Base-by-base conservation (phyloP, 768 basidiomycete genomes). In the Boletus patriciae region DNA sequence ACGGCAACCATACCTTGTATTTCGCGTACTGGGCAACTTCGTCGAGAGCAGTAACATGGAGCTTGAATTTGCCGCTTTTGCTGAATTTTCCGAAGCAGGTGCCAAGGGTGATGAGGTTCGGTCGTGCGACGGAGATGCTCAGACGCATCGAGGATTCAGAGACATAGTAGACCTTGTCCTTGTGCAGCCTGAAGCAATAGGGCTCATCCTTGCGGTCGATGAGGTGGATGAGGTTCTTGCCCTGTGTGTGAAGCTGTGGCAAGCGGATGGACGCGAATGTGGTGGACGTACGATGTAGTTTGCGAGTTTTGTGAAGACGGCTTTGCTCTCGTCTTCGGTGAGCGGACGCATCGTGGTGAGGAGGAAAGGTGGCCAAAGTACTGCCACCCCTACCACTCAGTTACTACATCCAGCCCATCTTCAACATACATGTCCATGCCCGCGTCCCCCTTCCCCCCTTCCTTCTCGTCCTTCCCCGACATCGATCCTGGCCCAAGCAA, bases 11-110 rank as follows among this genome's bases (percentile, higher is more conserved):
- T 59, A 94, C 97, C 83, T 99, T 99, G 80, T 94, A 92, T 75
- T 96, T 98, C 19, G 97, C 95, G 70, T 97, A 98, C 69, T 97
- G 92, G 1, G 94, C 92, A 56, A 99, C 74, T 67, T 92, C 90
- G 67, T 98, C 96, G 59, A 99, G 79, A 19, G 92, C 83, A 4
- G 96, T 98, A 65, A 99, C 85, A 62, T 98, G 94, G 57, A 99
- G 78, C 79, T 94, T 96, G 81, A 99, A 99, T 71, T 98, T 98
- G 56, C 94, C 94, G 49, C 86, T 85, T 80, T 98, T 98, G 70
- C 86, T 90, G 77, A 98, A 99, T 71, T 97, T 98, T 60, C 97
- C 97, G 60, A 98, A 89, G 76, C 95, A 98, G 60, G 94, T 98
- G 41, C 97, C 97, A 21, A 98, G 79, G 55, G 88, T 90, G 71